A percentile compares a stretch with the other conserved stretches of the same genome.
Conservation (phyloP, 1,284 basidiomycete species). For the Schizopora paradoxa region DNA sequence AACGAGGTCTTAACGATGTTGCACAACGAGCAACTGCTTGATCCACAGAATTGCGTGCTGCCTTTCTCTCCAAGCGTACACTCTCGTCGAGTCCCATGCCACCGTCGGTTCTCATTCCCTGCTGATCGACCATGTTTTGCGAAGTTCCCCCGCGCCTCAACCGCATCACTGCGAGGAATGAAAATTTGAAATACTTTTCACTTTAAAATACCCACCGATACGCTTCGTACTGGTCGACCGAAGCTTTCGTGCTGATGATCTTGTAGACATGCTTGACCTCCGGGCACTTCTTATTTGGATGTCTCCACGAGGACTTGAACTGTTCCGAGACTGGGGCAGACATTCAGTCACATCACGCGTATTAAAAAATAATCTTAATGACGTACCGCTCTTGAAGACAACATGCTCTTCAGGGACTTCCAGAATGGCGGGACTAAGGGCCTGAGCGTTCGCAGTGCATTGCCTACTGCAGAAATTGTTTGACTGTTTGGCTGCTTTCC, state of each 20-base stretch:
- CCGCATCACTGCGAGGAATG: conserved; percentile 33
- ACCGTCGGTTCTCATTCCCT: conserved; percentile 58
- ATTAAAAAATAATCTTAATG: neutral
- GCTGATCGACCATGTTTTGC: conserved; percentile 41
- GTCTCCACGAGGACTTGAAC: conserved; percentile 64
- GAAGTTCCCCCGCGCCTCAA: conserved; percentile 56
- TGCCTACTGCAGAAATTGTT: conserved; percentile 53
- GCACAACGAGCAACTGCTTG: conserved; percentile 51
- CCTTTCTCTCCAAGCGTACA: conserved; percentile 59
- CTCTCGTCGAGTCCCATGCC: conserved; percentile 49
- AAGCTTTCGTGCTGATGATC: conserved; percentile 43
- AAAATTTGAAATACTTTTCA: neutral
- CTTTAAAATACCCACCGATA: conserved; percentile 42
- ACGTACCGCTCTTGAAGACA: conserved; percentile 57
- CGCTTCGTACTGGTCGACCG: conserved; percentile 47
- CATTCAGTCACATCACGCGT: conserved; percentile 5
- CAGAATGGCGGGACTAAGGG: conserved; percentile 46
- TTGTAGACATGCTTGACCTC: conserved; percentile 55
- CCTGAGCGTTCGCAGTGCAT: conserved; percentile 47
- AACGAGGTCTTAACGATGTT: conserved; percentile 55
- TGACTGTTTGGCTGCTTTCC: conserved; percentile 45
- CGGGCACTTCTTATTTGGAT: conserved; percentile 44
- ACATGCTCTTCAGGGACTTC: conserved; percentile 54
- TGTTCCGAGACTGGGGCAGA: conserved; percentile 47
- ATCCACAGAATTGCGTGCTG: conserved; percentile 46